A percentile compares a stretch with the other conserved stretches of the same genome.
Conservation (phyloP, 441 rosid species). For the Euphorbia corollata region DNA sequence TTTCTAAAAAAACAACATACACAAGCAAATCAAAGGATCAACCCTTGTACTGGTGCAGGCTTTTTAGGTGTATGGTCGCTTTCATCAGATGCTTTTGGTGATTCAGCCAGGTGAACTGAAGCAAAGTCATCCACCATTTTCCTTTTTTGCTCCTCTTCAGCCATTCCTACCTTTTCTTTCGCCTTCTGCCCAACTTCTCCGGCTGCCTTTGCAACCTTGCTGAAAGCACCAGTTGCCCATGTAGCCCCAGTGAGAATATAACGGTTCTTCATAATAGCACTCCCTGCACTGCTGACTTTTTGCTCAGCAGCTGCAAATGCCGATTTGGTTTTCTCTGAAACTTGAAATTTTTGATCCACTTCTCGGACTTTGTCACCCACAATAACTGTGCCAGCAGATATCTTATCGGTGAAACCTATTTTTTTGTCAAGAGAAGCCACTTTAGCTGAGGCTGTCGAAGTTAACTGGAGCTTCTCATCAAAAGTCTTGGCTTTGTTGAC, state of each 20-base stretch:
- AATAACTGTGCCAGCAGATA: constrained; percentile 51
- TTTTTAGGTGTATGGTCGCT: constrained; percentile 36
- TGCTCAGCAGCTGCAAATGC: constrained; percentile 82
- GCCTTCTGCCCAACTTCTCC: constrained; percentile 84
- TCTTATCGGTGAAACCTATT: constrained; percentile 66
- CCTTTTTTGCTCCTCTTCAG: constrained; percentile 60
- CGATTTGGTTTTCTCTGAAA: constrained; percentile 73
- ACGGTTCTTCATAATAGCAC: constrained; percentile 74
- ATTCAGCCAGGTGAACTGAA: constrained; percentile 43
- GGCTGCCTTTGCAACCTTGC: constrained; percentile 71
- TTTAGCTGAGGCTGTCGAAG: constrained; percentile 67
- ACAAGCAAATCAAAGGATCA: constrained; percentile 41
- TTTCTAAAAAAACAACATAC: constrained; percentile 9
- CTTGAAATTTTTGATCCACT: constrained; percentile 84
- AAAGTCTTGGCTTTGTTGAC: constrained; percentile 63
- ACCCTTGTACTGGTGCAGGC: constrained; percentile 50
- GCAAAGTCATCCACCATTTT: constrained; percentile 56
- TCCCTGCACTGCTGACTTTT: constrained; percentile 61
- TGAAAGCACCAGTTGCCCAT: constrained; percentile 79
- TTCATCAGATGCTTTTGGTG: constrained; percentile 39
- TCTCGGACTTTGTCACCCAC: constrained; percentile 70
- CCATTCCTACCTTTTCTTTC: constrained; percentile 58
- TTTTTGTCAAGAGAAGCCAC: constrained; percentile 67
- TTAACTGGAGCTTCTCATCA: constrained; percentile 72
- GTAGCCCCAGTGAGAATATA: constrained; percentile 55